phyloP scores from a whole-genome alignment of 441 rosid species.

The Euphorbia celastroides region DNA sequence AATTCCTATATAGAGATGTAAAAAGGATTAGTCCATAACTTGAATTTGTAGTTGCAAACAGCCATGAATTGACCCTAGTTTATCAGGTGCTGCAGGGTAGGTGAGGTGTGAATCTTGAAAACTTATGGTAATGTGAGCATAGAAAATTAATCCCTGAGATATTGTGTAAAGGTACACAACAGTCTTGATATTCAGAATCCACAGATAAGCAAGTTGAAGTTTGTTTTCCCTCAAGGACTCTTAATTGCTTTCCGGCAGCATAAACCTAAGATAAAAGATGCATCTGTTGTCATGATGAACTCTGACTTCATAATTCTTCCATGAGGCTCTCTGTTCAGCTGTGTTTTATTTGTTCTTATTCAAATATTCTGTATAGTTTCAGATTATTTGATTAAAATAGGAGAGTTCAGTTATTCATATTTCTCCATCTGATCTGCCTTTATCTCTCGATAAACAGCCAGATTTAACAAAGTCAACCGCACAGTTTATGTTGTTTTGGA shows the following conservation, averaged over 20 bases:
- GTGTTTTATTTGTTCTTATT: conserved; percentile 3
- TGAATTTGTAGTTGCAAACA: background rate
- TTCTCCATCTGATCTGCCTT: background rate
- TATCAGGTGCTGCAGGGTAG: background rate
- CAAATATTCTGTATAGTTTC: background rate
- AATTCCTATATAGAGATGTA: background rate
- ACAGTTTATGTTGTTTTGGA: no score
- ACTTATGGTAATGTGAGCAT: background rate
- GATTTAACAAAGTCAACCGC: no score
- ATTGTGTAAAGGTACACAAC: background rate
- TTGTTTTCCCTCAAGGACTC: background rate
- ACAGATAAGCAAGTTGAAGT: background rate
- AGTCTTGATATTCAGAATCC: background rate
- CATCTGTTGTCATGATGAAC: background rate
- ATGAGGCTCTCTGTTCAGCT: background rate
- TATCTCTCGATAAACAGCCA: no score
- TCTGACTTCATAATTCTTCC: background rate
- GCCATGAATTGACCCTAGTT: background rate
- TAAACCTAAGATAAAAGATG: background rate
- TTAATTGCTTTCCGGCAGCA: background rate
- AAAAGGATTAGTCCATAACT: background rate
- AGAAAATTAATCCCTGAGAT: background rate
- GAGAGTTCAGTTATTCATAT: background rate
- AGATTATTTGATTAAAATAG: background rate
- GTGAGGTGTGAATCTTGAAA: background rate